Evolutionary conservation across 139 green algal species (phyloP), one percentile per base, ranked within the genome.

Genomic region (Coelastrella sp.): DNA sequence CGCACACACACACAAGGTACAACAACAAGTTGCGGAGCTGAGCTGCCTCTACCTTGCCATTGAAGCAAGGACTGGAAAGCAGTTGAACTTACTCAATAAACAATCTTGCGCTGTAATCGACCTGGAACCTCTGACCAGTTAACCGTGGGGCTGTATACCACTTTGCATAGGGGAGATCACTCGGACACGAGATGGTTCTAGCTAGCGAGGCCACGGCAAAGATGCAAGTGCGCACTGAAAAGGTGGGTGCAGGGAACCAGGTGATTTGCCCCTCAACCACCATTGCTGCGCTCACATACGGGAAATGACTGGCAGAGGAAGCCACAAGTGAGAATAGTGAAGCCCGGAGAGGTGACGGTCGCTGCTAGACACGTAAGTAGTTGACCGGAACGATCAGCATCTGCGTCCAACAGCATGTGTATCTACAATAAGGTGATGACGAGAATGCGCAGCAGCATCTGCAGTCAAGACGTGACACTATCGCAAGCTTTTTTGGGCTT

Each of bases 311-410:
- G n/a, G 68, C 68, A 76, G 74, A 80, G 20, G 25, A 80, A 80
- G 25, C 9, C 9, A 17, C 74, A 57, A 17, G 10, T 58, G 9
- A 80, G 9, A 25, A 76, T 76, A 7, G 68, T 24, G 9, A 80
- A 80, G 74, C 74, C 74, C 10, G 74, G 74, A 58, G 8, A 76
- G 19, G 68, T 25, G 68, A 24, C 25, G 7, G 74, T 58, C 8
- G 24, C 74, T 58, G 74, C 25, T 19, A 17, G 74, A 80, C 24
- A 19, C 10, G 74, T 80, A 60, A 80, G 74, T n/a, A 17, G 9
- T 24, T 80, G 65, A 87, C 82, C 61, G 82, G 59, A 60, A 20
- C 79, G 20, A 27, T n/a, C 68, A 76, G 68, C 68, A 27, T 24
- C 17, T 76, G 68, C 68, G 17, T 27, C 15, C 19, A 11, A 9